Evolutionary conservation across 2,329 filamentous ascomycete genomes (phyloP).

Genomic region (Beauveria sp.): DNA sequence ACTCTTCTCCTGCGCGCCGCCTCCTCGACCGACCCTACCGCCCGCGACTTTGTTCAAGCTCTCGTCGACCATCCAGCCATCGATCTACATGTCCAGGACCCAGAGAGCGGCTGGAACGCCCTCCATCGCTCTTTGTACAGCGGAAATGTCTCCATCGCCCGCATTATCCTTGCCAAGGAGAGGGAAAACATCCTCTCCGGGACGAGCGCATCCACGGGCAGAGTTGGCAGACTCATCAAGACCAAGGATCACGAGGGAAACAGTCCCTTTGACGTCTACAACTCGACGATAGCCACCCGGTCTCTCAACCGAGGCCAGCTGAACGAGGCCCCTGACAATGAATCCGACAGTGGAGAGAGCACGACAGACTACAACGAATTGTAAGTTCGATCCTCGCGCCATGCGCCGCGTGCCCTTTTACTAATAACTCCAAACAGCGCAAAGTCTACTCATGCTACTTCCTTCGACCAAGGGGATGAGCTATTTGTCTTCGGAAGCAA

Average conservation of each 20-base stretch:
- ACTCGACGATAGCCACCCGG: conserved; percentile 75
- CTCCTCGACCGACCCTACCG: conserved; percentile 62
- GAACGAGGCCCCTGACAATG: conserved; percentile 30
- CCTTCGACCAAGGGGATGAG: conserved; percentile 58
- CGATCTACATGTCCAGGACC: conserved; percentile 81
- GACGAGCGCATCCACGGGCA: conserved; percentile 49
- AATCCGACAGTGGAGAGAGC: conserved; percentile 49
- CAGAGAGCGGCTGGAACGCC: conserved; percentile 92
- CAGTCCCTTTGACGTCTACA: conserved; percentile 89
- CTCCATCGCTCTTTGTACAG: conserved; percentile 85
- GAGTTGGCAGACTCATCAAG: conserved; percentile 73
- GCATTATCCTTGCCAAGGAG: conserved; percentile 73
- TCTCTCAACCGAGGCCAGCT: conserved; percentile 40
- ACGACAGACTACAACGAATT: conserved; percentile 18
- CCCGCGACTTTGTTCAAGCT: conserved; percentile 66
- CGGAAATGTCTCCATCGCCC: conserved; percentile 80
- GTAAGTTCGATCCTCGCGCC: conserved; percentile 19
- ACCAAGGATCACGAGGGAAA: conserved; percentile 94
- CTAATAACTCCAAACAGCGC: background rate
- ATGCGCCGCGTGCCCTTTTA: background rate
- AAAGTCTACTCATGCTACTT: background rate
- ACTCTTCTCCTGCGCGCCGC: conserved; percentile 80
- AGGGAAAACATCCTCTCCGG: conserved; percentile 55
- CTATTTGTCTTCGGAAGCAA: conserved; percentile 94
- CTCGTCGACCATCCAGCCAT: conserved; percentile 74